Conservation (phyloP, 768 basidiomycete genomes). For the Termitomyces bulborhizus region DNA sequence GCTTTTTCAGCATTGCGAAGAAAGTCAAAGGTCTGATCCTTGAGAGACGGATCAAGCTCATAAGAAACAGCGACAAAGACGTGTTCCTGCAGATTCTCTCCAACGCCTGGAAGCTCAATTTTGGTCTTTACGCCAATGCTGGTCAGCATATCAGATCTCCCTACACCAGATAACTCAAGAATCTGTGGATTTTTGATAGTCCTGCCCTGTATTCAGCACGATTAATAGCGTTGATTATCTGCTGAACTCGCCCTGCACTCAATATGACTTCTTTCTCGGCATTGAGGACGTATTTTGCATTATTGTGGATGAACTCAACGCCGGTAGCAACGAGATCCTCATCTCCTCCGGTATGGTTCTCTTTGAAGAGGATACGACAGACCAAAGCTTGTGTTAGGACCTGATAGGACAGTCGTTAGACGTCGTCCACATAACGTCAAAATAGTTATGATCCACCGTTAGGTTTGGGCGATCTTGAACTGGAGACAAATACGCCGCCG, state of each 20-base stretch:
- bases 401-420: slow-evolving; percentile 4
- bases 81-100: slow-evolving; percentile 15
- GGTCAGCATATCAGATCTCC: slow-evolving; percentile 1
- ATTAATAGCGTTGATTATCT: no score
- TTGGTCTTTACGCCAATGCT: slow-evolving; percentile 7
- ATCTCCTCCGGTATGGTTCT: neutral
- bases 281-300: slow-evolving; percentile 24
- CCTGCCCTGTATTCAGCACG: no score
- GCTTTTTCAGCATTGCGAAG: neutral
- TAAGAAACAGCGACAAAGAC: neutral
- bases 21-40: slow-evolving; percentile 3
- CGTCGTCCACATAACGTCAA: no score
- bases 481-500: neutral
- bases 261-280: slow-evolving; percentile 47
- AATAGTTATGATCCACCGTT: no score
- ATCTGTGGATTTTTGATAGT: slow-evolving; percentile 6
- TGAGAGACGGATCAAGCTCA: slow-evolving; percentile 1
- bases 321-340: slow-evolving; percentile 32
- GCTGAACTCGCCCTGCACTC: slow-evolving; percentile 26
- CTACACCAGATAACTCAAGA: slow-evolving; percentile 15
- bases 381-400: slow-evolving; percentile 12
- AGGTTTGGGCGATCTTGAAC: slow-evolving; percentile 4
- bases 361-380: slow-evolving; percentile 22
- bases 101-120: slow-evolving; percentile 13
- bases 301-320: slow-evolving; percentile 34